Conservation (phyloP, 108 stramenopile genomes). For the Heterococcus sp. region DNA sequence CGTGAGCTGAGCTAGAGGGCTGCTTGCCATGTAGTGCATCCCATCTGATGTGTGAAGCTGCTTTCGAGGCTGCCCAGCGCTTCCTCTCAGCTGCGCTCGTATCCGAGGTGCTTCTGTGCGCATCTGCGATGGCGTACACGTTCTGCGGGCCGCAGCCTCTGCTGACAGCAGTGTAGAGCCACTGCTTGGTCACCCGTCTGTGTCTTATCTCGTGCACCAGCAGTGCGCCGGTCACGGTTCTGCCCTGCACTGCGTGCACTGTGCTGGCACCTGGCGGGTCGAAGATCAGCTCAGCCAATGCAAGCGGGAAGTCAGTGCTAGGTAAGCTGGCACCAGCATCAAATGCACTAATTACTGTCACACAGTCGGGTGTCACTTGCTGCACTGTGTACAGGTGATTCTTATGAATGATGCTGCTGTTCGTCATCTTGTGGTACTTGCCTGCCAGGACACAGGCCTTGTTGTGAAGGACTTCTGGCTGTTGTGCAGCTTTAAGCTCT, state of each 20-base stretch:
- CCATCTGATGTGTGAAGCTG: too few species aligned
- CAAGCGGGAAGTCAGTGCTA: background rate
- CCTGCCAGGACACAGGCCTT: background rate
- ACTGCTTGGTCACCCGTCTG: background rate
- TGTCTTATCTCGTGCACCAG: background rate
- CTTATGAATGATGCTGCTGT: constrained; percentile 3
- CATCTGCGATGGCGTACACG: background rate
- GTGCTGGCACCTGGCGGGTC: constrained; percentile 11
- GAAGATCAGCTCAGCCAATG: constrained; percentile 1
- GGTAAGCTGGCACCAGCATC: background rate
- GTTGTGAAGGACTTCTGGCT: background rate
- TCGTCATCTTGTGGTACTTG: background rate
- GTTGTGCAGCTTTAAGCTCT: background rate
- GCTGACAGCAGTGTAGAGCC: constrained; percentile 1
- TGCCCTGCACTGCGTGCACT: constrained; percentile 11
- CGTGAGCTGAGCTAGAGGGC: too few species aligned
- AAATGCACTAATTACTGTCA: constrained; percentile 3
- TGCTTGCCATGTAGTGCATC: too few species aligned
- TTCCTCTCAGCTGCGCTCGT: too few species aligned
- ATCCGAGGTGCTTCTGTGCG: too few species aligned
- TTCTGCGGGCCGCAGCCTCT: constrained; percentile 2
- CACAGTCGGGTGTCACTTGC: background rate
- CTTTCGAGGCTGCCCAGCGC: too few species aligned
- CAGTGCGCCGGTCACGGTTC: background rate
- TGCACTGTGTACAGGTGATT: constrained; percentile 1